Base-by-base conservation (phyloP, 495 filamentous ascomycete genomes). In the Neurospora sp. region DNA sequence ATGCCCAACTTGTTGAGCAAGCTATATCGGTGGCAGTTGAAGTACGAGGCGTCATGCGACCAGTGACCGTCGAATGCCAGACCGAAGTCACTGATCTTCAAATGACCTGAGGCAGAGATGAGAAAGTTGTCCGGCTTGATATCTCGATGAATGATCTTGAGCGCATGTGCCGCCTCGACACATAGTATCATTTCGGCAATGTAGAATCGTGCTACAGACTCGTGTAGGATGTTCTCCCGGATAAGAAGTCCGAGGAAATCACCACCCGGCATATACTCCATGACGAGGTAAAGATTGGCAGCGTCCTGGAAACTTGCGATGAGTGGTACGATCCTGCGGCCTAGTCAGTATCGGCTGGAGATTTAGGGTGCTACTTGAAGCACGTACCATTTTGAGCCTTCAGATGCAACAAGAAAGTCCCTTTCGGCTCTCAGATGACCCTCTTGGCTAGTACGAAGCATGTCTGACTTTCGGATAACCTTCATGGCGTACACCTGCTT, bases 111-210 rank as follows among this genome's bases (percentile, higher is more conserved):
- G 0, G 92, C 87, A 9, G 91, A 92, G 75, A 97, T 94, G 44
- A 97, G 87, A 75, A 98, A 97, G 76, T 98, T 98, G 84, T 98
- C 95, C 0, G 95, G 95, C 80, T 98, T 98, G 78, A 98, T 88
- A 82, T 97, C 95, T 11, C 95, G 91, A 79, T 98, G 95, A 68
- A 98, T 97, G 87, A 92, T 97, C 39, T 86, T 85, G 42, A 97
- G 88, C 68, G 88, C 85, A 84, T 98, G 95, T 7, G 92, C 91
- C 79, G 97, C 95, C 81, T 98, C 95, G 70, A 98, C 90, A 78
- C 94, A 97, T 5, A 97, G 80, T 59, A 97, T 91, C 93, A 97
- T 98, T 83, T 98, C 94, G 12, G 95, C 93, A 59, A 95, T 83
- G 77, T 98, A 98, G 85, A 92, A 97, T 69, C 88, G 88, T 4